Percentiles rank a stretch among this genome's conserved stretches.
These are phyloP conservation scores for Phytophthora macrochlamydospora DNA, from an alignment of 352 stramenopile genomes.

Conservation along the genomic window DNA sequence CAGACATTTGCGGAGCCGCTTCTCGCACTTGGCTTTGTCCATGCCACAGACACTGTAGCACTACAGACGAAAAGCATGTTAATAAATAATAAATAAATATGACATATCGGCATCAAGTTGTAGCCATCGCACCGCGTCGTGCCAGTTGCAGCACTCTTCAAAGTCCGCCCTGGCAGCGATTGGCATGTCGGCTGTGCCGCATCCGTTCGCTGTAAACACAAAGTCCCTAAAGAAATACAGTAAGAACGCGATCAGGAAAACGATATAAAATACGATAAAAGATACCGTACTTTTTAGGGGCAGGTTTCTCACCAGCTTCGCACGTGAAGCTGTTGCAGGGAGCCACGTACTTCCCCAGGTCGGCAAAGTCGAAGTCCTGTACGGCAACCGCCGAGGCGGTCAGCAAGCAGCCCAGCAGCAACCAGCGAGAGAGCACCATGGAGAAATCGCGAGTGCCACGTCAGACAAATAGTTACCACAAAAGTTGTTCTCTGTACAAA, in stretches of 20 bases:
- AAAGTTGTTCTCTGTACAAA: too few relatives aligned
- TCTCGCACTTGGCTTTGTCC: constrained; percentile 73
- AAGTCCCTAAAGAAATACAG: constrained; percentile 46
- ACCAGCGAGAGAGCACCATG: background rate
- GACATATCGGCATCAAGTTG: too few relatives aligned
- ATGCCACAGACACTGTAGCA: constrained; percentile 86
- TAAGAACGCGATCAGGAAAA: constrained; percentile 1
- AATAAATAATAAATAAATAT: background rate
- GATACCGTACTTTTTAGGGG: constrained; percentile 32
- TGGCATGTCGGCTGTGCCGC: constrained; percentile 62
- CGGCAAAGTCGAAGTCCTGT: background rate
- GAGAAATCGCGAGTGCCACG: background rate
- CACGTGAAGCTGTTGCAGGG: background rate
- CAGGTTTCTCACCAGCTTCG: constrained; percentile 9
- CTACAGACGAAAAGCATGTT: constrained; percentile 24
- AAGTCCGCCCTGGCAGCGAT: constrained; percentile 57
- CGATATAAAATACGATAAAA: background rate
- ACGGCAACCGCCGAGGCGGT: background rate
- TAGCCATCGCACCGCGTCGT: constrained; percentile 56
- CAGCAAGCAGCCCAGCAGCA: background rate
- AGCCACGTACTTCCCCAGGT: background rate
- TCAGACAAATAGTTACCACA: too few relatives aligned
- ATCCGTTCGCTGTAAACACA: constrained; percentile 79
- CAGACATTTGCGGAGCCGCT: constrained; percentile 78
- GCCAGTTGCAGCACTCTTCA: constrained; percentile 80